Evolutionary conservation across 106 monocot genomes (phyloP).

Genomic region (Dactylorhiza incarnata): DNA sequence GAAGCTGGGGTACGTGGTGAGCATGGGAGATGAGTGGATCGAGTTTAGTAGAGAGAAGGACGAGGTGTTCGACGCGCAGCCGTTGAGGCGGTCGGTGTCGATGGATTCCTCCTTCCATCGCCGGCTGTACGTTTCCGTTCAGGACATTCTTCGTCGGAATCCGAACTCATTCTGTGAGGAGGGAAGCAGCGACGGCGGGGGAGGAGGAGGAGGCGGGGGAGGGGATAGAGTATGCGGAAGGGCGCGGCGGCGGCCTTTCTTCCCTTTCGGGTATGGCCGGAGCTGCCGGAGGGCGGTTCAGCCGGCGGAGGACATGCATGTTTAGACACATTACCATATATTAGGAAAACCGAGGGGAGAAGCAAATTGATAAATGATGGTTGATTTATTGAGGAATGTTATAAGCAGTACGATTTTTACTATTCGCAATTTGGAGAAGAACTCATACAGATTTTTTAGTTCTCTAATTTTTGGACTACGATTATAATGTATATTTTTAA

Average conservation of each 20-base stretch:
- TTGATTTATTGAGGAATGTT: no score
- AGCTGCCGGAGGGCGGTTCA: neutral
- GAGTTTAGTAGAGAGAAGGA: slow-evolving; percentile 23
- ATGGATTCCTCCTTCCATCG: slow-evolving; percentile 55
- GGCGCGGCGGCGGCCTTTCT: slow-evolving; percentile 19
- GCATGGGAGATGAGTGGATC: slow-evolving; percentile 64
- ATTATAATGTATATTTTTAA: no score
- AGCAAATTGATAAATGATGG: no score
- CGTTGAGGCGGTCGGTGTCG: slow-evolving; percentile 67
- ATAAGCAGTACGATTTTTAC: no score
- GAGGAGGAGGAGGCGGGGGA: slow-evolving; percentile 14
- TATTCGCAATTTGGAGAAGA: no score
- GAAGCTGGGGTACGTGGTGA: slow-evolving; percentile 16
- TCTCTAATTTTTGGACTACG: no score
- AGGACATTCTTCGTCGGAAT: slow-evolving; percentile 28
- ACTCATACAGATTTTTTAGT: no score
- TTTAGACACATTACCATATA: no score
- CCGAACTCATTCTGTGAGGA: neutral
- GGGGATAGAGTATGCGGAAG: slow-evolving; percentile 10
- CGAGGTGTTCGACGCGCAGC: slow-evolving; percentile 33
- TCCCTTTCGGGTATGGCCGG: slow-evolving; percentile 30
- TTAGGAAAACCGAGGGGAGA: no score
- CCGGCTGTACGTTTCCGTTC: slow-evolving; percentile 36
- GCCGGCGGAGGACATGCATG: neutral
- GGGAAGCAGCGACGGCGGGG: slow-evolving; percentile 7